These are phyloP conservation scores for Camellia granthamiana DNA, from an alignment of 148 eudicot genomes.

Conservation along the genomic window DNA sequence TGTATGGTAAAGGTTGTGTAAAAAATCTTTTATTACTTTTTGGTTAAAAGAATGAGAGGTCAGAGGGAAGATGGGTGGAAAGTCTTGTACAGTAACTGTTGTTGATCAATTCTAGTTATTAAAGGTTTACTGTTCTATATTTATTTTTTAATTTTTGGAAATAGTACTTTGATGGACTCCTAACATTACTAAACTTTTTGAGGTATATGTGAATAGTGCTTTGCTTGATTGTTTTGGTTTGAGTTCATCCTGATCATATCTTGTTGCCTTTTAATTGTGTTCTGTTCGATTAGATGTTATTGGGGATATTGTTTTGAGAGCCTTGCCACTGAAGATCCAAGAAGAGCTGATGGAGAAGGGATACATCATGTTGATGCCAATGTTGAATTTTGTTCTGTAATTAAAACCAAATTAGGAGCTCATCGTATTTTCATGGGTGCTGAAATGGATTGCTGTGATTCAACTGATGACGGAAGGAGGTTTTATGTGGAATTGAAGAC, in stretches of 20 bases:
- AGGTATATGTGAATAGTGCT: background rate
- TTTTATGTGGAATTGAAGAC: conserved; percentile 96
- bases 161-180: background rate
- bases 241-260: background rate
- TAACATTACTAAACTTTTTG: background rate
- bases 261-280: background rate
- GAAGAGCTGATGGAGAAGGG: conserved; percentile 74
- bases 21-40: background rate
- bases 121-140: background rate
- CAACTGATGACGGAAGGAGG: conserved; percentile 87
- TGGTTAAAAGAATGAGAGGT: background rate
- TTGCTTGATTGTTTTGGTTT: background rate
- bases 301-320: conserved; percentile 98
- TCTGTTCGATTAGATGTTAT: conserved; percentile 54
- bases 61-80: background rate
- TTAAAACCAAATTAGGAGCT: conserved; percentile 91
- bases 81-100: background rate
- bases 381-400: conserved; percentile 82
- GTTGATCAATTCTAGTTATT: background rate
- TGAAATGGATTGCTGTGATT: conserved; percentile 99
- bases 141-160: background rate
- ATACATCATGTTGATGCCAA: conserved; percentile 86
- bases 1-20: background rate
- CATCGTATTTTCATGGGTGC: conserved; percentile 98
- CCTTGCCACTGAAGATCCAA: conserved; percentile 96